Base-by-base conservation (phyloP, 2,329 filamentous ascomycete species). In the Parastagonospora avenae region DNA sequence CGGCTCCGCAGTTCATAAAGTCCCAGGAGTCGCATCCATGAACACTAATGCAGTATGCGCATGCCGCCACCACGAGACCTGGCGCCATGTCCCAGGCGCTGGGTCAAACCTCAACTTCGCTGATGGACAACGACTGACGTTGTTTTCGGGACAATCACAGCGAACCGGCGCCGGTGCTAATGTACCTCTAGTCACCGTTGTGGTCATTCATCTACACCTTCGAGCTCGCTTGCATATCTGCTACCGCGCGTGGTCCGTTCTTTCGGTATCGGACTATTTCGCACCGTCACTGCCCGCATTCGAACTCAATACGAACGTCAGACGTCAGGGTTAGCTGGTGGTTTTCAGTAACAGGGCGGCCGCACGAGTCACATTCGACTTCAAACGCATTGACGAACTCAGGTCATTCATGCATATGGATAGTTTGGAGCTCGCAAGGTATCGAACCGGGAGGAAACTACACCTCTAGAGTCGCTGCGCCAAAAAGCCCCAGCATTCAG, bases 401-500 rank as follows among this genome's bases (percentile, higher is more conserved):
- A 29, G 31, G 15, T 32, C 37, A 41, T 27, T 16, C 27, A 32
- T 31, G 37, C 37, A 35, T 27, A 38, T 31, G 11, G 29, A 15
- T 48, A 14, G 37, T 19, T 19, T 16, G 11, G 31, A 7, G 3
- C 42, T 35, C 35, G 42, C 42, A 46, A 50, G 37, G 38, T 55
- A 47, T 49, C 52, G 54, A 38, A 42, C 42, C 41, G 36, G 44
- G 43, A 37, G 50, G 48, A 60, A 55, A 29, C 52, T 58, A 57
- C 49, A 59, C 52, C 47, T 48, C 43, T 24, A 19, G 33, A 41
- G 48, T 40, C 53, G 54, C 42, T 43, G 46, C 39, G 36, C 32
- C 48, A 48, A 52, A 58, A 56, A 16, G 44, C 50, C 62, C 48
- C 54, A 53, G 42, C 44, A 51, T 58, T 60, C 48, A 46, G 48